Base-by-base conservation (phyloP, 2,329 filamentous ascomycete genomes). In the Daldinia eschscholtzii region DNA sequence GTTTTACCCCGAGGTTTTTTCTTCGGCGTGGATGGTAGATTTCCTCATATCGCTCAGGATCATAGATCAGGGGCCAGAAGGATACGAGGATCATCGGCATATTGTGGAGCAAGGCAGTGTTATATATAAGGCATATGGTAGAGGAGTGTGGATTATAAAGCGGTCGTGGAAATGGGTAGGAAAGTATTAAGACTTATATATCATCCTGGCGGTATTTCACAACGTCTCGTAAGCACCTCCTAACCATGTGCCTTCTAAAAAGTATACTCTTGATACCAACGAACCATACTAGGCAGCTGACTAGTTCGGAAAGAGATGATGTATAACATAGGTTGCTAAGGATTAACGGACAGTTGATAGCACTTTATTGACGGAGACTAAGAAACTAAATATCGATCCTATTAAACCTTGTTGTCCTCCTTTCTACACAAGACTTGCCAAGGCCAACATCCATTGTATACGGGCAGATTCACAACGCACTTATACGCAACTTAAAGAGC, bases 151-250 rank as follows among this genome's bases (percentile, higher is more conserved):
- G 3, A 7, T 30, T 35, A 20, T 30, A 35, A 20, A n/a, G n/a
- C 26, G 48, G 48, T 33, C 48, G 10, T 35, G 48, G 48, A 13
- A 35, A 35, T 53, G 48, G 48, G 7, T 52, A 52, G 48, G 48
- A 9, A 52, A 52, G 30, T 10, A 53, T 35, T 53, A 28, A 53
- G 30, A 26, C 23, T 30, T 50, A 13, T 6, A 30, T 30, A 15
- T 30, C 23, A 30, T 50, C 4, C 13, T 18, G 46, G 5, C 18
- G 4, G n/a, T 23, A 44, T 42, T 7, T 4, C 12, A 44, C 12
- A 44, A 20, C 18, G 7, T 23, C 20, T 10, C n/a, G 42, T 23
- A 44, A n/a, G n/a, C n/a, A n/a, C 4, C 6, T 10, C 30, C 3
- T 44, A 23, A 44, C 9, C 18, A 20, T 23, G 42, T 23, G 18